Base-by-base conservation (phyloP, 2,329 filamentous ascomycete genomes). In the Penicillium sp. region DNA sequence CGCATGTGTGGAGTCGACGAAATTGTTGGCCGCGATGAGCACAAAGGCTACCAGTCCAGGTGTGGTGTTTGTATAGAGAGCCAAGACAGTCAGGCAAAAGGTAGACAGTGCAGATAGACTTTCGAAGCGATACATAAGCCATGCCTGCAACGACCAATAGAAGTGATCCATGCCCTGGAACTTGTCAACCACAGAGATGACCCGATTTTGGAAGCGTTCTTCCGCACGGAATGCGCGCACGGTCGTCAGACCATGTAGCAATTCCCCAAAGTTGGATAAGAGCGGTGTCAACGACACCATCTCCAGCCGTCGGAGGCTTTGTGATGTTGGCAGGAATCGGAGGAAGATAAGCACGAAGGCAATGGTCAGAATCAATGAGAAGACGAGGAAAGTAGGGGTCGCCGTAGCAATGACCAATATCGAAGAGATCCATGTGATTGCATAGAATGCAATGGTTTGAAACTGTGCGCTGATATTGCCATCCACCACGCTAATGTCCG, bases 141-240 rank as follows among this genome's bases (percentile, higher is more conserved):
- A 97, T 8, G 88, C 87, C 67, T 96, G 92, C 47, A 96, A 83
- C 61, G 89, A 91, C 90, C 93, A 97, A 79, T 96, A 97, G 79
- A 97, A 96, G 75, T 97, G 93, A 71, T 97, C 93, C 85, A 96
- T 95, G 73, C 92, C 92, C 75, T 97, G 93, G 73, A 97, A 97
- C 19, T 88, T 88, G 72, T 97, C 93, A 0, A 93, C 92, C 0
- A 93, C 92, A 2, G 84, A 81, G 37, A 97, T 89, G 56, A 96
- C 91, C 55, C 89, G 86, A 64, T 88, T 85, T 72, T 96, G 92
- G 72, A 97, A 97, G 56, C 90, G 88, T 4, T 85, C 80, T 68
- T 96, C 89, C 0, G 90, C 92, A 53, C 85, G 87, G 73, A 96
- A 94, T 0, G 93, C 92, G 47, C 92, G 87, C 24, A 97, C 92